phyloP scores from a whole-genome alignment of 805 yeast genomes.

The Cyberlindnera xishuangbannaensis region DNA sequence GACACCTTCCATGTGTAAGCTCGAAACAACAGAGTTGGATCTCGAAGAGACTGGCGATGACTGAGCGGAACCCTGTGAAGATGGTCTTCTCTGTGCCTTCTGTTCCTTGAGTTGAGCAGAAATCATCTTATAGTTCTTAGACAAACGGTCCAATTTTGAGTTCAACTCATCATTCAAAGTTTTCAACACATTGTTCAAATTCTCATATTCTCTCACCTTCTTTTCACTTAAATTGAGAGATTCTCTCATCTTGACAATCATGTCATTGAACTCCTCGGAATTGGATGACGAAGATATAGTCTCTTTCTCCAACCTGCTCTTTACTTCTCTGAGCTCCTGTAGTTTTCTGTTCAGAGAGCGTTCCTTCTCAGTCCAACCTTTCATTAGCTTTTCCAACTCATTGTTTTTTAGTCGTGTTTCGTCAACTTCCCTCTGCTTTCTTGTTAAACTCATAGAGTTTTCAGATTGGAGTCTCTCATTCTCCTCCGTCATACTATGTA shows the following conservation, averaged over 20 bases:
- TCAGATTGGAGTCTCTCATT: constrained; percentile 55
- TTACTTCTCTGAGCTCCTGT: constrained; percentile 26
- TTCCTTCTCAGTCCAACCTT: constrained; percentile 34
- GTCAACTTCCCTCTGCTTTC: constrained; percentile 61
- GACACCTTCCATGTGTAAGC: constrained; percentile 12
- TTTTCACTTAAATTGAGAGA: constrained; percentile 46
- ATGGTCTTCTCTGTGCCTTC: constrained; percentile 8
- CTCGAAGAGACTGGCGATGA: constrained; percentile 28
- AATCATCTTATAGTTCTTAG: constrained; percentile 64
- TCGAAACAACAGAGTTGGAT: constrained; percentile 32
- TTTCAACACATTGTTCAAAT: constrained; percentile 46
- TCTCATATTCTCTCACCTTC: constrained; percentile 52
- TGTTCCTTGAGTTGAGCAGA: constrained; percentile 41
- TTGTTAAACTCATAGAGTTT: constrained; percentile 40
- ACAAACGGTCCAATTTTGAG: constrained; percentile 58
- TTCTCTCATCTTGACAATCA: constrained; percentile 41
- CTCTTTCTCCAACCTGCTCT: constrained; percentile 25
- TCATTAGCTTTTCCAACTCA: constrained; percentile 34
- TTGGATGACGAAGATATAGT: constrained; percentile 24
- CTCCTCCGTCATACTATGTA: constrained; percentile 52
- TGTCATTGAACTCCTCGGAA: constrained; percentile 27
- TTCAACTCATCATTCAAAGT: constrained; percentile 61
- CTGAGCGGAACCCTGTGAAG: constrained; percentile 11
- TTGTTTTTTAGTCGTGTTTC: constrained; percentile 43
- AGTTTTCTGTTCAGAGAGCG: constrained; percentile 25